Base-by-base conservation (phyloP, 75 land plant genomes). In the Pseudotsuga menziesii region DNA sequence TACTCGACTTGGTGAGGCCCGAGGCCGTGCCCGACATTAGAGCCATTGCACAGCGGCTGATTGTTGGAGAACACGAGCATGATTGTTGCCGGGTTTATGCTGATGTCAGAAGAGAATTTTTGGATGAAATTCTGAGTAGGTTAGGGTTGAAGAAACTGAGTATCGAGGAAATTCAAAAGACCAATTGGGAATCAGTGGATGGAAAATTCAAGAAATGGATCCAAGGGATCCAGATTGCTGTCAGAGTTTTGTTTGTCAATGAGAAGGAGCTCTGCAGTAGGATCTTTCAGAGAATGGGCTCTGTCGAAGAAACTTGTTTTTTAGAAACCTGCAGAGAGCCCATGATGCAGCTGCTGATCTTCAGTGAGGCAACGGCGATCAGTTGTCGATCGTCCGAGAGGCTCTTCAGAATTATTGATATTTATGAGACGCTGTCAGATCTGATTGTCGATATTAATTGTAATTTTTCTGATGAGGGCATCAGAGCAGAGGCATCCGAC, bases 91-190 rank as follows among this genome's bases (percentile, higher is more conserved):
- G 89, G 66, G 88, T 79, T 22, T 91, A 89, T 57, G 63, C 56
- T 14, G 75, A 62, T 36, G 76, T 84, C 15, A 72, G 96, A 35
- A 69, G 82, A 13, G 85, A 76, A 52, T 78, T 77, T 3, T 77
- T 93, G 20, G 90, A 91, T n/a, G 96, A 91, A 73, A 89, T 83
- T 72, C 66, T 93, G 70, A 36, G 56, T 23, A 74, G 77, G 27
- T 80, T 93, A 36, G 97, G 89, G 1, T 76, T 92, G 7, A 90
- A 96, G 78, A 83, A 75, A 64, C 44, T 91, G 61, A 83, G 92
- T 57, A 86, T 87, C 9, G 98, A 94, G 61, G 94, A 94, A 22
- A 88, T 94, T 15, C 91, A 89, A 83, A 87, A 84, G 79, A 91
- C 88, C 61, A 89, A 80, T 20, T 94, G 94, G 94, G 80, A 56